phyloP scores from a whole-genome alignment of 352 stramenopile species.

The Phytopythium ostracodes region DNA sequence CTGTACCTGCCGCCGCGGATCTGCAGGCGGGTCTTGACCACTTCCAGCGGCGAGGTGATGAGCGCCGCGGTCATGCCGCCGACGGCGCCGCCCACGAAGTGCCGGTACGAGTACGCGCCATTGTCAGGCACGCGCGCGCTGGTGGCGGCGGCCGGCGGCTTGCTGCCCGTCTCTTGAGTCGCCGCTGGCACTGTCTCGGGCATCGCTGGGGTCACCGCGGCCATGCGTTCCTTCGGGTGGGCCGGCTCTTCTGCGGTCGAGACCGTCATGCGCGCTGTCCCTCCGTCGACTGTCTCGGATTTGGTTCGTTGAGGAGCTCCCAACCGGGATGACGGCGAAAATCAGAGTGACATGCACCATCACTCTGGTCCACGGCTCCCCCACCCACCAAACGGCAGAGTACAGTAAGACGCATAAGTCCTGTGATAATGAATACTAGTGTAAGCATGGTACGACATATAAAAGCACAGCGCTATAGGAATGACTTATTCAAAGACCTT shows the following conservation, averaged over 20 bases:
- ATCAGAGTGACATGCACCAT: constrained; percentile 7
- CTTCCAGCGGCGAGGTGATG: constrained; percentile 80
- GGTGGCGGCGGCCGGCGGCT: constrained; percentile 23
- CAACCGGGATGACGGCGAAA: constrained; percentile 2
- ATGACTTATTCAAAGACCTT: no score
- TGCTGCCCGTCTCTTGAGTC: background rate
- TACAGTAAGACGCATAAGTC: background rate
- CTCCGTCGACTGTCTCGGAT: background rate
- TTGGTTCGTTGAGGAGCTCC: constrained; percentile 9
- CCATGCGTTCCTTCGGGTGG: background rate
- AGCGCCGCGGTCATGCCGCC: constrained; percentile 79
- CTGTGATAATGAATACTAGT: background rate
- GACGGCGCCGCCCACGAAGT: constrained; percentile 74
- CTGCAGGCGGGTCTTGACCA: constrained; percentile 85
- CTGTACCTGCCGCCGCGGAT: constrained; percentile 60
- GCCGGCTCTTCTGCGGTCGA: background rate
- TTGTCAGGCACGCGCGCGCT: constrained; percentile 24
- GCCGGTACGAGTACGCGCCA: constrained; percentile 38
- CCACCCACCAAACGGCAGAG: constrained; percentile 2
- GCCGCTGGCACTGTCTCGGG: no score
- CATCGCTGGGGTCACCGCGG: background rate
- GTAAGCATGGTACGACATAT: no score
- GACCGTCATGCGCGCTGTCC: background rate
- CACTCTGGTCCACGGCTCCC: background rate
- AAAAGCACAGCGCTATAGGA: no score